Conservation (phyloP, 2,329 filamentous ascomycete genomes). For the Aspergillus alliaceus region DNA sequence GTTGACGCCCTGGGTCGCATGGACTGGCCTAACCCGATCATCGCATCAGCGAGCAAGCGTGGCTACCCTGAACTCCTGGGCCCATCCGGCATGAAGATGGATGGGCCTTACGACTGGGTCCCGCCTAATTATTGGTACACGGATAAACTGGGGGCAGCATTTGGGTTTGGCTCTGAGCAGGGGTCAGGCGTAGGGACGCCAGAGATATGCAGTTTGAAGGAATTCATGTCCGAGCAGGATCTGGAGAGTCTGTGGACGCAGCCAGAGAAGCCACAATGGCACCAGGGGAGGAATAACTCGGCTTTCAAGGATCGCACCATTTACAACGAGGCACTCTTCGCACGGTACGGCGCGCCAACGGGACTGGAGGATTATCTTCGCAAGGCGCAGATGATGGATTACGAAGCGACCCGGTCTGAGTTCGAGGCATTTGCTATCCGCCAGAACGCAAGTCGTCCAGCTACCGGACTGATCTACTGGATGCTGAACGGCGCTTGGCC, state of each 20-base stretch:
- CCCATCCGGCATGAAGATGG: conserved; percentile 65
- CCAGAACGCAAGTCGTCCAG: conserved; percentile 53
- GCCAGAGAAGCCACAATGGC: conserved; percentile 55
- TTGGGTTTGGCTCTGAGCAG: conserved; percentile 64
- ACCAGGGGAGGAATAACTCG: conserved; percentile 60
- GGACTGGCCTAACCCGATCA: conserved; percentile 59
- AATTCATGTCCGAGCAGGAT: conserved; percentile 54
- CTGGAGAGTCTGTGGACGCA: conserved; percentile 57
- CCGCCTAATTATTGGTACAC: conserved; percentile 66
- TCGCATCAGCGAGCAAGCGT: conserved; percentile 58
- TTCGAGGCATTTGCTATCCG: conserved; percentile 57
- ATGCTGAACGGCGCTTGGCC: conserved; percentile 69
- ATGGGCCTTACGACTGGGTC: conserved; percentile 66
- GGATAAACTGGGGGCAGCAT: conserved; percentile 55
- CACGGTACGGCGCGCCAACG: conserved; percentile 53
- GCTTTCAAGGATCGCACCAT: conserved; percentile 57
- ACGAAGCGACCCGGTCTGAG: conserved; percentile 61
- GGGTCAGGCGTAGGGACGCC: conserved; percentile 64
- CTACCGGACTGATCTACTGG: conserved; percentile 66
- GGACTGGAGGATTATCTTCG: conserved; percentile 59
- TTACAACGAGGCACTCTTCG: conserved; percentile 57
- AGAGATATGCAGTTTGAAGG: conserved; percentile 53
- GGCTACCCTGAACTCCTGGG: conserved; percentile 55
- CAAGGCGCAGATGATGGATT: conserved; percentile 64
- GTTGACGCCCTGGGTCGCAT: conserved; percentile 50